Percentiles rank a stretch among this genome's conserved stretches.
Conservation (phyloP, 2,329 filamentous ascomycete genomes). For the Rhynchosporium graminicola region DNA sequence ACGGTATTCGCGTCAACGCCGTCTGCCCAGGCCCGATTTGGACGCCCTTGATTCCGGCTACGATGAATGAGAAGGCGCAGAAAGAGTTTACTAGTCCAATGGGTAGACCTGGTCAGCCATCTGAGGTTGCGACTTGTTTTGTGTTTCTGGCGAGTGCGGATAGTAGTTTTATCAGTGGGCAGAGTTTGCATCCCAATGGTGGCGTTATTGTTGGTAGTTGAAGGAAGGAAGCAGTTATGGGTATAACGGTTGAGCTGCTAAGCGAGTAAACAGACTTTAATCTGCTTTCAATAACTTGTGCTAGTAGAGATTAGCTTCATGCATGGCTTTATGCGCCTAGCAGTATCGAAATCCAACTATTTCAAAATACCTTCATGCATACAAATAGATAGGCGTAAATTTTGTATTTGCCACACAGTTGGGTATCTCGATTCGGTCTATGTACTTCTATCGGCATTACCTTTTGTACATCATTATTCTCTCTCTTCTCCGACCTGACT, state of each 20-base stretch:
- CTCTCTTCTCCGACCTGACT: neutral
- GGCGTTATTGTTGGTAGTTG: slow-evolving; percentile 52
- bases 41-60: slow-evolving; percentile 74
- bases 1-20: slow-evolving; percentile 69
- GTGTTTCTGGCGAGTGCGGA: slow-evolving; percentile 78
- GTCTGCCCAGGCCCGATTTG: slow-evolving; percentile 79
- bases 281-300: neutral
- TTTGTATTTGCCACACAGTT: too few species aligned
- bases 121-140: slow-evolving; percentile 78
- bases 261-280: slow-evolving; percentile 7
- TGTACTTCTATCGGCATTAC: slow-evolving; percentile 14
- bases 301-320: neutral
- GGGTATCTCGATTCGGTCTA: neutral
- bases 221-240: neutral
- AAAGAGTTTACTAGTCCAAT: slow-evolving; percentile 74
- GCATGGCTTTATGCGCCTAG: neutral
- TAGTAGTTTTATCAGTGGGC: slow-evolving; percentile 72
- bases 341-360: neutral
- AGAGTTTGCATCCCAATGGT: slow-evolving; percentile 67
- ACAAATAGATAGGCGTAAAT: too few species aligned
- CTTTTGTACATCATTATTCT: neutral
- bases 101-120: slow-evolving; percentile 76
- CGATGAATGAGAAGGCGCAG: slow-evolving; percentile 70
- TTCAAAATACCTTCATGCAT: too few species aligned
- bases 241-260: neutral